phyloP scores from a whole-genome alignment of 495 filamentous ascomycete genomes.

The Neurospora sp. region DNA sequence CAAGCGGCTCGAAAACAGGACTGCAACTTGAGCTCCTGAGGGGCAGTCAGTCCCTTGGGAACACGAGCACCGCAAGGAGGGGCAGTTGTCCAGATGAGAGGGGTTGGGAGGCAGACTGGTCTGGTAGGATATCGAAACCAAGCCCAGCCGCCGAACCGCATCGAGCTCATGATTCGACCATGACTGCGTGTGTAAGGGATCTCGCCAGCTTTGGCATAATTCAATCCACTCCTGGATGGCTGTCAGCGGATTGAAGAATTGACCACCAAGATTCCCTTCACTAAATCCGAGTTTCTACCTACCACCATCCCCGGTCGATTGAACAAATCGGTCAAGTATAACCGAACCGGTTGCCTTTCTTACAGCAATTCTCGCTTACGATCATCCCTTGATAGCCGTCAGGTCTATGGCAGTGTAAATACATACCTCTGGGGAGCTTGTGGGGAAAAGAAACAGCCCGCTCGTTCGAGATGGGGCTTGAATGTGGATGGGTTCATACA shows the following conservation, averaged over 20 bases:
- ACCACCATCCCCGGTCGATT: not conserved
- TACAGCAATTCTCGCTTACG: no score
- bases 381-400: no score
- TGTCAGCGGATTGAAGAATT: not conserved
- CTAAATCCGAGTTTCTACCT: no score
- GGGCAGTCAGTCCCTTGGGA: not conserved
- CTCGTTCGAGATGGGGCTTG: no score
- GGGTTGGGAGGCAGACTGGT: not conserved
- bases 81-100: not conserved
- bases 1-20: slow-evolving; percentile 1
- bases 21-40: not conserved
- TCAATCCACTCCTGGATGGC: not conserved
- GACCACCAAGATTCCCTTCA: not conserved
- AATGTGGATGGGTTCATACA: not conserved
- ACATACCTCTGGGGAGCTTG: no score
- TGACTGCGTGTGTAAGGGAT: not conserved
- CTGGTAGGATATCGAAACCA: not conserved
- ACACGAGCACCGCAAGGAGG: slow-evolving; percentile 5
- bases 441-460: no score
- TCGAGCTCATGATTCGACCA: not conserved
- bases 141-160: not conserved
- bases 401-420: no score
- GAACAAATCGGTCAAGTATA: not conserved
- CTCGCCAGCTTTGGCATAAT: not conserved
- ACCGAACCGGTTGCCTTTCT: not conserved